Evolutionary conservation across 352 stramenopile species (phyloP).

Genomic region (Pythium insidiosum): DNA sequence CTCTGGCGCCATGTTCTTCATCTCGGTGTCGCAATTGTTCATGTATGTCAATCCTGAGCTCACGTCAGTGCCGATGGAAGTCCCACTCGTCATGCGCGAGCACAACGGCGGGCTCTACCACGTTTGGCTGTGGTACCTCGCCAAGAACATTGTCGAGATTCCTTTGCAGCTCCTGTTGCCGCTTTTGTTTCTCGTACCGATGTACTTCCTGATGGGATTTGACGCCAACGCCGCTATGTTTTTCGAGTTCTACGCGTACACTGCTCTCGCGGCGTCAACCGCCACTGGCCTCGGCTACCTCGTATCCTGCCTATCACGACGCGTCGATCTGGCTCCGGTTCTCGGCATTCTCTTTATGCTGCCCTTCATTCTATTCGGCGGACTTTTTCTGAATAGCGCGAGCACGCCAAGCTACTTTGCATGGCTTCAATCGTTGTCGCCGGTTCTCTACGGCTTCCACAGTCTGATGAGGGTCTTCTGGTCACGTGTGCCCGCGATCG

Average conservation of each 20-base stretch:
- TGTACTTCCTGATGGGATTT: constrained; percentile 35
- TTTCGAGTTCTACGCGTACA: constrained; percentile 22
- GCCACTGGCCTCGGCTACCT: constrained; percentile 23
- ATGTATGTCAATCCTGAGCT: constrained; percentile 23
- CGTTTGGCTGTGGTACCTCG: constrained; percentile 20
- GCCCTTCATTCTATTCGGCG: constrained; percentile 31
- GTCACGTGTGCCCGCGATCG: constrained; percentile 14
- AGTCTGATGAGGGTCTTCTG: constrained; percentile 25
- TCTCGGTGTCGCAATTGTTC: constrained; percentile 13
- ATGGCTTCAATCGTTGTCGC: constrained; percentile 26
- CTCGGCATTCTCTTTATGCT: constrained; percentile 26
- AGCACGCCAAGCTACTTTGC: constrained; percentile 24
- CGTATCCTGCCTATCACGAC: constrained; percentile 20
- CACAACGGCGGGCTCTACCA: constrained; percentile 24
- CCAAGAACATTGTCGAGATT: constrained; percentile 29
- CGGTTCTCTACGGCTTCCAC: constrained; percentile 28
- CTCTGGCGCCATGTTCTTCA: constrained; percentile 34
- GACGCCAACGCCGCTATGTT: constrained; percentile 14
- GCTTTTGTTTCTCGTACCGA: constrained; percentile 20
- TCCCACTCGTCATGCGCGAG: constrained; percentile 25
- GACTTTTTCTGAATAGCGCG: constrained; percentile 23
- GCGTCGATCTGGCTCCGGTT: constrained; percentile 23
- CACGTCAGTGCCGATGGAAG: constrained; percentile 20
- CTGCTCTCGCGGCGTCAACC: constrained; percentile 7
- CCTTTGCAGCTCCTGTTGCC: constrained; percentile 16